Evolutionary conservation across 1,284 basidiomycete genomes (phyloP), one percentile per base, ranked within the genome.

Genomic region (Vanrija humicola): DNA sequence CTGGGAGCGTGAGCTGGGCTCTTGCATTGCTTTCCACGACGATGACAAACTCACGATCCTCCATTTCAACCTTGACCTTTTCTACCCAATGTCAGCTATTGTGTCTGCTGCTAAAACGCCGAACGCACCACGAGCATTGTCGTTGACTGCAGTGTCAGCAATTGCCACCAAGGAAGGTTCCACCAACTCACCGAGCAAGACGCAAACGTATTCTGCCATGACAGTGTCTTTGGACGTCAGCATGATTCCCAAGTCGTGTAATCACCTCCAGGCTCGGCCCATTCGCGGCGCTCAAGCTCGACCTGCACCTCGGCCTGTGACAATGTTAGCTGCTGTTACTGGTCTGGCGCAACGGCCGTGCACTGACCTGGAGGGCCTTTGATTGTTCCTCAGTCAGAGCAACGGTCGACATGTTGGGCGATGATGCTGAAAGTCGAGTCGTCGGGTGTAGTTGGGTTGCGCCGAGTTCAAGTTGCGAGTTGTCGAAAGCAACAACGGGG

Each of bases 161-260:
- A 42, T n/a, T 40, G 18, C 45, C 15, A 21, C 16, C 26, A 6
- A 26, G 43, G 16, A 15, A 16, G 9, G 6, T 12, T 25, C 18
- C 12, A 6, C 26, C n/a, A 26, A 57, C 72, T 67, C 46, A 74
- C 72, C 67, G 18, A 75, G 64, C 10, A 75, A 54, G 12, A 75
- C 72, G 3, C 67, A 70, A 23, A 75, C 62, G 55, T 75, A 75
- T 55, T 75, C 73, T 12, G 73, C 72, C 73, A 75, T 75, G 47
- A 75, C 73, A 55, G 61, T 63, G 54, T 75, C 73, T 72, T 29
- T 19, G 7, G 25, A 23, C 18, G 45, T 51, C 29, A 55, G 38
- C 19, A 28, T 18, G 29, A 1, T 9, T 2, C 6, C 12, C 34
- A 21, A 38, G 47, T 5, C n/a, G 3, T 15, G 21, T 4, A 55